Evolutionary conservation across 2,329 filamentous ascomycete genomes (phyloP).

Genomic region (Nigrograna mackinnonii): DNA sequence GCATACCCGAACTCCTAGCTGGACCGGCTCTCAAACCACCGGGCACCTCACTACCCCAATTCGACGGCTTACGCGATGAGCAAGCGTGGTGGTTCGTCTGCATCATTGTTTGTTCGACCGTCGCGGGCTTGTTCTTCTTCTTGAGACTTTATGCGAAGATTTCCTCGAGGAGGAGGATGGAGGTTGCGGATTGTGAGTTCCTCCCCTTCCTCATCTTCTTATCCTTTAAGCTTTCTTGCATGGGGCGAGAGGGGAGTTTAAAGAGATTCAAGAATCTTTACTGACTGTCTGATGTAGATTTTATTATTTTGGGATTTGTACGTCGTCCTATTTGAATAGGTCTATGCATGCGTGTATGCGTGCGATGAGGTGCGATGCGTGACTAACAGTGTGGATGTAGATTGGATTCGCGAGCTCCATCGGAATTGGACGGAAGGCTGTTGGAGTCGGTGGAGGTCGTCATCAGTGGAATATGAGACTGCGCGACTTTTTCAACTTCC

Average conservation of each 20-base stretch:
- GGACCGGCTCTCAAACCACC: not conserved
- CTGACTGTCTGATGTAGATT: slow-evolving; percentile 1
- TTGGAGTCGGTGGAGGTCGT: slow-evolving; percentile 1
- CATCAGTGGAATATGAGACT: slow-evolving; percentile 10
- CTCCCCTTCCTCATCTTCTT: too few relatives aligned
- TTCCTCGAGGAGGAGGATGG: not conserved
- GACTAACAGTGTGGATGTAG: too few relatives aligned
- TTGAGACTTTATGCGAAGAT: slow-evolving; percentile 4
- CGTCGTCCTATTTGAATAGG: not conserved
- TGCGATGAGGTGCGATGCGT: too few relatives aligned
- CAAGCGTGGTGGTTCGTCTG: slow-evolving; percentile 1
- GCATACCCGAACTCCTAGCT: too few relatives aligned
- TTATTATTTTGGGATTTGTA: not conserved
- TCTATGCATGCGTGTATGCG: not conserved
- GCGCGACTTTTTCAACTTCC: not conserved
- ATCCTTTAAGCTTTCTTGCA: too few relatives aligned
- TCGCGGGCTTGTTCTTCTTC: slow-evolving; percentile 4
- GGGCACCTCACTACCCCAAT: not conserved
- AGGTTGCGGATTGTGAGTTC: slow-evolving; percentile 5
- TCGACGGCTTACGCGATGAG: too few relatives aligned
- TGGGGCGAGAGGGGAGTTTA: too few relatives aligned
- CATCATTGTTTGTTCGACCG: not conserved
- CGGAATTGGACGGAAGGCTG: not conserved
- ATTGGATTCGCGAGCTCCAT: not conserved
- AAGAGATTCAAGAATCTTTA: not conserved